Evolutionary conservation across 345 rosid genomes (phyloP).

Genomic region (Mangifera indica): DNA sequence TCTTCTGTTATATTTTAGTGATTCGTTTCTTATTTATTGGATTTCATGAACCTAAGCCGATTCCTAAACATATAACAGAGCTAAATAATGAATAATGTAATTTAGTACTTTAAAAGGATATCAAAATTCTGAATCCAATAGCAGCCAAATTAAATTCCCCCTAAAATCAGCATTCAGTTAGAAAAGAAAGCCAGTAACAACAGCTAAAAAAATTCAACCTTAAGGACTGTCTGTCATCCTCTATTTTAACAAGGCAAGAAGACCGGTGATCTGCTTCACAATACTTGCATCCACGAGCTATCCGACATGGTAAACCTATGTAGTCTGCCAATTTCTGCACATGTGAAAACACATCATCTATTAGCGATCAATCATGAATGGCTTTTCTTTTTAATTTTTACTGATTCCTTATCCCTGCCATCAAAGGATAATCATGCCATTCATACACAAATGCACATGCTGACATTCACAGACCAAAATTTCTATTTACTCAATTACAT

Average conservation of each 20-base stretch:
- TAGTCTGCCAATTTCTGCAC: constrained; percentile 92
- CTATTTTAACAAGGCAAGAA: constrained; percentile 90
- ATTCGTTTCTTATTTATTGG: too few species aligned
- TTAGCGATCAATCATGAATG: constrained; percentile 10
- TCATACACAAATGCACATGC: not conserved
- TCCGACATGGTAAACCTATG: constrained; percentile 96
- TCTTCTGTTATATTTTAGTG: not conserved
- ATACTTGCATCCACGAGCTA: constrained; percentile 91
- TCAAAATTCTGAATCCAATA: not conserved
- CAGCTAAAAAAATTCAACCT: constrained; percentile 44
- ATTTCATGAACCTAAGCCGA: not conserved
- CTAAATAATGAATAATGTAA: not conserved
- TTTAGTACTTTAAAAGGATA: not conserved
- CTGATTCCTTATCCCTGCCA: not conserved
- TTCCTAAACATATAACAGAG: not conserved
- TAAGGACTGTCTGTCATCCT: constrained; percentile 60
- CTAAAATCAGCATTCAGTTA: not conserved
- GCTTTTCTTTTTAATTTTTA: not conserved
- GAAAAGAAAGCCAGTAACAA: not conserved
- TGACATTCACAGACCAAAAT: not conserved
- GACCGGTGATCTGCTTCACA: constrained; percentile 81
- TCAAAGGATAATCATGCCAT: constrained; percentile 14
- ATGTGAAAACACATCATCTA: constrained; percentile 13
- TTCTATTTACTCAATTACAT: not conserved
- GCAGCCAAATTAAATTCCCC: not conserved